Conservation (phyloP, 257 asterid genomes). For the Ilex asprella region DNA sequence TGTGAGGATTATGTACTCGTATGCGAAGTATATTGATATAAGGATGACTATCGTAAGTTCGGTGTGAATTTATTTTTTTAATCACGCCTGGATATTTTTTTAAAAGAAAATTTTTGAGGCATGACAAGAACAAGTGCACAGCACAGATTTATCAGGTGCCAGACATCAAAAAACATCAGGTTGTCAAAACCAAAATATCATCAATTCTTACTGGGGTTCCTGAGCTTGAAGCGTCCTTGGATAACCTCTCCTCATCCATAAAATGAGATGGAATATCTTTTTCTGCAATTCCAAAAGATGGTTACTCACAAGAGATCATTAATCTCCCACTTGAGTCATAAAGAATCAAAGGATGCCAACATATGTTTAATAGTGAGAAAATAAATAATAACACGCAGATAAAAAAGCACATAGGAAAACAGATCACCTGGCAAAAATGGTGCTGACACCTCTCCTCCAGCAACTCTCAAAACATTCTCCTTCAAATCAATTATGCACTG, state of each 20-base stretch:
- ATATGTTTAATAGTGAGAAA: slow-evolving; percentile 2
- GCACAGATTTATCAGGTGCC: too few species aligned
- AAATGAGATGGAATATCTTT: slow-evolving; percentile 80
- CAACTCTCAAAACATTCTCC: slow-evolving; percentile 92
- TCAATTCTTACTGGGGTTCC: slow-evolving; percentile 58
- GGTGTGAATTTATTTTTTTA: too few species aligned
- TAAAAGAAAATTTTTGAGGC: too few species aligned
- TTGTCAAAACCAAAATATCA: slow-evolving; percentile 2
- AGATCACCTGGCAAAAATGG: slow-evolving; percentile 77
- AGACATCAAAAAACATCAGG: too few species aligned
- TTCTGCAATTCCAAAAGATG: slow-evolving; percentile 40
- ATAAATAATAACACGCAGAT: not conserved
- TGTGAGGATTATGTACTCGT: too few species aligned
- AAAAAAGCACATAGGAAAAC: slow-evolving; percentile 9
- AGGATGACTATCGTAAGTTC: too few species aligned
- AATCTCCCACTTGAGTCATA: not conserved
- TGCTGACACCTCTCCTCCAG: slow-evolving; percentile 95
- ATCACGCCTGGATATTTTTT: too few species aligned
- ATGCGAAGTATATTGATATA: too few species aligned
- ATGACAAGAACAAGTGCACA: too few species aligned
- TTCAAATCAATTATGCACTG: slow-evolving; percentile 95
- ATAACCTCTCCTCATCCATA: slow-evolving; percentile 60
- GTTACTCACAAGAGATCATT: not conserved
- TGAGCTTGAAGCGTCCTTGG: slow-evolving; percentile 80
- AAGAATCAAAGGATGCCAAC: too few species aligned